Evolutionary conservation across 306 rosid species (phyloP), one percentile per base, ranked within the genome.

Genomic region (Vigna unguiculata): DNA sequence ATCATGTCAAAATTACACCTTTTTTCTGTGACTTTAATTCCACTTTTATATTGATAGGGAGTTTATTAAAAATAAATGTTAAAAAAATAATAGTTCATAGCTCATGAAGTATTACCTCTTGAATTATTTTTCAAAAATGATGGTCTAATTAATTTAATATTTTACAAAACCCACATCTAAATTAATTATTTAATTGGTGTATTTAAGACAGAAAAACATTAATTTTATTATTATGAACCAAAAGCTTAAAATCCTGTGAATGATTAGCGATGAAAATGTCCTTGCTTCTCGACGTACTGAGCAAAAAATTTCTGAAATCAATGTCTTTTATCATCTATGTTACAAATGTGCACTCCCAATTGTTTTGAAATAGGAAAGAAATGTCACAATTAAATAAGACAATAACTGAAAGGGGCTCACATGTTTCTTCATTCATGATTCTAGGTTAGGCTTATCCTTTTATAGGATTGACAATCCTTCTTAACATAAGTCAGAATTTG

Each of bases 401-500:
- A 40, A 4, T 20, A 21, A 55, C 11, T 73, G 46, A 17, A 75
- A 61, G 49, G 24, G 8, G 40, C 8, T 48, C 25, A 49, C 5
- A 51, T 48, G 43, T 1, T 41, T 51, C 65, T 24, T 66, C 58
- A n/a, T 77, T 16, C 30, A 25, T 28, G 57, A 51, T 61, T 36
- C 64, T 4, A 13, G 17, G 52, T 9, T 32, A 15, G 65, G 22
- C 52, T 45, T 5, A 45, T 73, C 38, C 52, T 30, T 63, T 8
- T 14, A 72, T 2, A 51, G 12, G 30, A 28, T 16, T 16, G 4
- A 64, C 20, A 36, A 36, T 43, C 83, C 54, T 66, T 40, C 19
- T 55, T 54, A 17, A 48, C 68, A 57, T 48, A 21, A 49, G 63
- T 73, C 48, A 24, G 65, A 47, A 52, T 17, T 14, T 40, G 52